A percentile compares a stretch with the other conserved stretches of the same genome.
phyloP scores from a whole-genome alignment of 441 rosid genomes.

The Lepidium campestre region DNA sequence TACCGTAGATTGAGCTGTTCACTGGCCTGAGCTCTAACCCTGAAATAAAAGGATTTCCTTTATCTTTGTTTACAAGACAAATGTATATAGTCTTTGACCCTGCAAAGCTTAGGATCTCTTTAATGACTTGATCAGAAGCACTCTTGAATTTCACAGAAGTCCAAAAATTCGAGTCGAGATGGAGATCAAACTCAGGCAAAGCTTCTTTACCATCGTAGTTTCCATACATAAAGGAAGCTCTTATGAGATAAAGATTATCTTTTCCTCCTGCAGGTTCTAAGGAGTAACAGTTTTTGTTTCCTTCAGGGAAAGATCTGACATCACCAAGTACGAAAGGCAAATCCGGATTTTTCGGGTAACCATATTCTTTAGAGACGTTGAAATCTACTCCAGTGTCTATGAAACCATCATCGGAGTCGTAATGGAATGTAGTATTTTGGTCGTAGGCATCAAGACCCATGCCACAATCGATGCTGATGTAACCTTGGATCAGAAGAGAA shows the following conservation, averaged over 20 bases:
- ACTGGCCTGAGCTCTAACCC: constrained; percentile 48
- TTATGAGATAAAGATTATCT: constrained; percentile 33
- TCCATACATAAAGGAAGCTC: constrained; percentile 61
- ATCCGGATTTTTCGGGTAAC: not conserved
- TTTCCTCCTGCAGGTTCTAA: constrained; percentile 30
- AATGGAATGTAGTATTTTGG: not conserved
- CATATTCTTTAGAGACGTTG: constrained; percentile 12
- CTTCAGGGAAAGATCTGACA: constrained; percentile 44
- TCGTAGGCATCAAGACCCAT: not conserved
- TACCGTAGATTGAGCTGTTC: constrained; percentile 32
- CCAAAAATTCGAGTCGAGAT: constrained; percentile 45
- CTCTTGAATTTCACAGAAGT: constrained; percentile 35
- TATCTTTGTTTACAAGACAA: constrained; percentile 50
- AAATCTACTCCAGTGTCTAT: not conserved
- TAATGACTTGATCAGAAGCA: constrained; percentile 33
- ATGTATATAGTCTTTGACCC: constrained; percentile 25
- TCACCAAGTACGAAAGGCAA: constrained; percentile 4
- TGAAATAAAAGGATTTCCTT: constrained; percentile 62
- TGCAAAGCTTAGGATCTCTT: constrained; percentile 40
- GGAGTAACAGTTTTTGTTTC: constrained; percentile 49
- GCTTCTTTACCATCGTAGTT: constrained; percentile 39
- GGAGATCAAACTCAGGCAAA: constrained; percentile 40
- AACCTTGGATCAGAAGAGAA: constrained; percentile 18
- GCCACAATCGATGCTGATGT: constrained; percentile 41
- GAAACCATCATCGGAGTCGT: constrained; percentile 10